Conservation (phyloP, 2,329 filamentous ascomycete species). For the Aureobasidium zeae region DNA sequence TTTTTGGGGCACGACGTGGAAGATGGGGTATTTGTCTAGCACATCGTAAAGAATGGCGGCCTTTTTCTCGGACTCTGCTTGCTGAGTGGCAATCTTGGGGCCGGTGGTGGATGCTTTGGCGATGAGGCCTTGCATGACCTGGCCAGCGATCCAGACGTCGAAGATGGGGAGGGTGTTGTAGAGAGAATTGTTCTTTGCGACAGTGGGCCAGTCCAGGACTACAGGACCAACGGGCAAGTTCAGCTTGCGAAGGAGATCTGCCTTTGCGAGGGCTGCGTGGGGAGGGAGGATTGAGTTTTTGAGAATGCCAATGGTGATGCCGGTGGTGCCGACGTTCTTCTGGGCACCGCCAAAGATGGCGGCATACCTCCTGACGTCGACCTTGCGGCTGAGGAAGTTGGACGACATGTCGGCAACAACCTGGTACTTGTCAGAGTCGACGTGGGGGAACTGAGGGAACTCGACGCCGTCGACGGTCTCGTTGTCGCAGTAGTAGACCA, state of each 20-base stretch:
- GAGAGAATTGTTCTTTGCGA: slow-evolving; percentile 86
- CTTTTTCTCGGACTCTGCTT: slow-evolving; percentile 65
- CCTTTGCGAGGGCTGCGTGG: slow-evolving; percentile 52
- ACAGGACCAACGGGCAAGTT: slow-evolving; percentile 69
- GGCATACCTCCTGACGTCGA: slow-evolving; percentile 71
- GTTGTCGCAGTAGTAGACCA: slow-evolving; percentile 89
- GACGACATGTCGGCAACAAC: slow-evolving; percentile 91
- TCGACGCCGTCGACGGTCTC: slow-evolving; percentile 93
- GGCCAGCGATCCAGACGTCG: slow-evolving; percentile 83
- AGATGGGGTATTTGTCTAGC: slow-evolving; percentile 67
- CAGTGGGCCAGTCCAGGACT: slow-evolving; percentile 72
- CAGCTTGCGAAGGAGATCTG: slow-evolving; percentile 62
- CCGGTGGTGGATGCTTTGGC: slow-evolving; percentile 38
- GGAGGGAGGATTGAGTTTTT: slow-evolving; percentile 72
- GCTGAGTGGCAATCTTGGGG: slow-evolving; percentile 64
- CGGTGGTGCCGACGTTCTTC: slow-evolving; percentile 84
- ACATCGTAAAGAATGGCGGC: slow-evolving; percentile 65
- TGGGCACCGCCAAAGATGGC: slow-evolving; percentile 85
- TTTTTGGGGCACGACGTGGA: slow-evolving; percentile 68
- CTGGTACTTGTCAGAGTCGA: slow-evolving; percentile 51
- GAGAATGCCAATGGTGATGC: slow-evolving; percentile 77
- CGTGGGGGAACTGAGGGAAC: slow-evolving; percentile 64
- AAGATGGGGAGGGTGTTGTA: slow-evolving; percentile 97
- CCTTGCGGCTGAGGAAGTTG: slow-evolving; percentile 75
- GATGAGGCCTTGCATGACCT: slow-evolving; percentile 72